Evolutionary conservation across 176 grass and related monocot genomes (phyloP), one percentile per base, ranked within the genome.

Genomic region (Avena sativa): DNA sequence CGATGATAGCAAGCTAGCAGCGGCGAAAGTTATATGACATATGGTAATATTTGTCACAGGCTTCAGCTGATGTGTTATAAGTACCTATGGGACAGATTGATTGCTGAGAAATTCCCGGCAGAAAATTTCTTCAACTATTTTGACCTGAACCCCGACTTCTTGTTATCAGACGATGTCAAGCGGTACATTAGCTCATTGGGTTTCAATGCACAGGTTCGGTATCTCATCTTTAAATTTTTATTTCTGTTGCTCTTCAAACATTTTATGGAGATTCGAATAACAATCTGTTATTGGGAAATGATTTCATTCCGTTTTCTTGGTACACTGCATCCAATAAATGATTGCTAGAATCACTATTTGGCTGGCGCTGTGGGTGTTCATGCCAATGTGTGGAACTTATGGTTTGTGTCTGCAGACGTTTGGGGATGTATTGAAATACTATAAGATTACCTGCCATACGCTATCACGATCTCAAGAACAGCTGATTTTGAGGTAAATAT

Each of bases 21-120:
- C 21, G 73, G 23, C 82, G 3, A 53, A 65, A 40, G n/a, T 47
- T 83, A 8, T 79, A 26, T 79, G 12, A 82, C 62, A 71, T 79
- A 49, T 81, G 49, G 28, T 89, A 23, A 8, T 76, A 78, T 88
- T 86, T 86, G 52, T 88, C 73, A 38, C 77, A 98, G 96, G 83
- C 89, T 98, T 71, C 96, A 98, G 87, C 60, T 98, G 76, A 98
- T 98, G 96, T 98, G 93, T 88, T 98, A 96, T 69, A 98, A 98
- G 71, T 94, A 93, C 72, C 74, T 98, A 26, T 94, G 92, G 93
- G 93, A 98, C 76, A 93, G 85, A 77, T 94, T 86, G 76, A 92
- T 90, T 58, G 8, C 58, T 14, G 76, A 84, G 43, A 85, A 78
- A 58, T 96, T 96, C 48, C 87, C 88, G 64, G 40, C 25, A 46